Conservation (phyloP, 495 filamentous ascomycete species). For the Penicillium soppii region DNA sequence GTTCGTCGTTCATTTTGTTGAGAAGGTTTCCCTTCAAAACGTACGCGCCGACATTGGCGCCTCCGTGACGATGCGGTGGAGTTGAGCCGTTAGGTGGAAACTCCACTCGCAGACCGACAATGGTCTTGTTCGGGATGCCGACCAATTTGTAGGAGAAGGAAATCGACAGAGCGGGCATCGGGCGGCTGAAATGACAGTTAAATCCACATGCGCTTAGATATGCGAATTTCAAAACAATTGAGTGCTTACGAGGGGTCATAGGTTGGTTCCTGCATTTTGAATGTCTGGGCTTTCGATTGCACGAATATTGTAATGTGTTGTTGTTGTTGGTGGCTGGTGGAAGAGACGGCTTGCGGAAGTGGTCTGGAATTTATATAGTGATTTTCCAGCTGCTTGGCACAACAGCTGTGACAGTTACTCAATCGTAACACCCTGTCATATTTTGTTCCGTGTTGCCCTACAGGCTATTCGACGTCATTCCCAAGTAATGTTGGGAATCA, state of each 20-base stretch:
- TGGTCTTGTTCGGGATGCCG: slow-evolving; percentile 33
- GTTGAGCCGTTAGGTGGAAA: slow-evolving; percentile 40
- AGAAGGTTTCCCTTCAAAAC: slow-evolving; percentile 30
- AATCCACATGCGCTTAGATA: not conserved
- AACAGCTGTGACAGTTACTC: not conserved
- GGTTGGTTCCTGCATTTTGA: slow-evolving; percentile 19
- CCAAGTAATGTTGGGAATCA: not conserved
- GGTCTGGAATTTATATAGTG: not conserved
- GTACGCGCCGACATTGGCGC: slow-evolving; percentile 31
- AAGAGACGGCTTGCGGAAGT: not conserved
- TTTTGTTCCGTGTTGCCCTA: slow-evolving; percentile 6
- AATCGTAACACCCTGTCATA: not conserved
- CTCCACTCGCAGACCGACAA: slow-evolving; percentile 32
- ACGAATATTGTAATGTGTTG: not conserved
- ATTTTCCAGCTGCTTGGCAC: not conserved
- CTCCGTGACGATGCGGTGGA: slow-evolving; percentile 42
- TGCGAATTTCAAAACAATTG: not conserved
- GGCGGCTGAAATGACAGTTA: slow-evolving; percentile 14
- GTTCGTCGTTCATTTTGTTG: slow-evolving; percentile 46
- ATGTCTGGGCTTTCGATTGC: not conserved
- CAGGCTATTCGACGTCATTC: not conserved
- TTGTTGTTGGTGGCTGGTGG: too few relatives aligned
- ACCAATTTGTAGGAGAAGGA: slow-evolving; percentile 29
- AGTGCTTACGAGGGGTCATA: slow-evolving; percentile 16
- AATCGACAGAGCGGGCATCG: slow-evolving; percentile 26